Evolutionary conservation across 169 alveolate genomes (phyloP).

Genomic region (Eimeria praecox): DNA sequence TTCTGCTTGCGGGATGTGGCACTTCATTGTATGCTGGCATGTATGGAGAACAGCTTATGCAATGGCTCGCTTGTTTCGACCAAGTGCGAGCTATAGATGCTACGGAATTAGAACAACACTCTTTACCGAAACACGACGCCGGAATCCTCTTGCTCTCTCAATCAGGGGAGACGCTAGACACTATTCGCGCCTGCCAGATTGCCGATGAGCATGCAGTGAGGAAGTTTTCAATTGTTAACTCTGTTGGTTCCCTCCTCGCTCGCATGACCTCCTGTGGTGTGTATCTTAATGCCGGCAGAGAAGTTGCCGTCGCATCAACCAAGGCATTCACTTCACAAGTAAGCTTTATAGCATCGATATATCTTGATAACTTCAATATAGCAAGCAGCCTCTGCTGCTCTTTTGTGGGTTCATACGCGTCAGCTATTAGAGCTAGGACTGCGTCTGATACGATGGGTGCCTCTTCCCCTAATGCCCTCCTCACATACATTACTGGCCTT

Average conservation of each 20-base stretch:
- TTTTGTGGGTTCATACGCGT: background rate
- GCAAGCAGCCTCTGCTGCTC: background rate
- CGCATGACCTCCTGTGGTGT: slow-evolving; percentile 96
- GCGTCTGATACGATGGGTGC: background rate
- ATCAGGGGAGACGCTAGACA: slow-evolving; percentile 98
- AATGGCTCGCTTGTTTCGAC: slow-evolving; percentile 89
- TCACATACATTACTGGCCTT: background rate
- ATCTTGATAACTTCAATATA: background rate
- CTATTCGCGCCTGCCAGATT: slow-evolving; percentile 87
- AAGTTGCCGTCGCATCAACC: slow-evolving; percentile 98
- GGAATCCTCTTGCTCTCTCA: slow-evolving; percentile 96
- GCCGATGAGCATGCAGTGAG: slow-evolving; percentile 90
- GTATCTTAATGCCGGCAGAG: slow-evolving; percentile 96
- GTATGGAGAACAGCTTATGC: slow-evolving; percentile 94
- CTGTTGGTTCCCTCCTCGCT: slow-evolving; percentile 95
- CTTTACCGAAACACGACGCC: slow-evolving; percentile 87
- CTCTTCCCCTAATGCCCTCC: too few relatives aligned
- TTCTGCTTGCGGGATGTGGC: slow-evolving; percentile 96
- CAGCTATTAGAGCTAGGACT: background rate
- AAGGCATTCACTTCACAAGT: slow-evolving; percentile 97
- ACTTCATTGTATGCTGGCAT: slow-evolving; percentile 95
- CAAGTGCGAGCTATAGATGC: slow-evolving; percentile 94
- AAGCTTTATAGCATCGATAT: slow-evolving; percentile 52
- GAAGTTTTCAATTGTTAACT: slow-evolving; percentile 94
- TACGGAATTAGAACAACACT: slow-evolving; percentile 90